Evolutionary conservation across 768 basidiomycete species (phyloP).

Genomic region (Mycena floridula): DNA sequence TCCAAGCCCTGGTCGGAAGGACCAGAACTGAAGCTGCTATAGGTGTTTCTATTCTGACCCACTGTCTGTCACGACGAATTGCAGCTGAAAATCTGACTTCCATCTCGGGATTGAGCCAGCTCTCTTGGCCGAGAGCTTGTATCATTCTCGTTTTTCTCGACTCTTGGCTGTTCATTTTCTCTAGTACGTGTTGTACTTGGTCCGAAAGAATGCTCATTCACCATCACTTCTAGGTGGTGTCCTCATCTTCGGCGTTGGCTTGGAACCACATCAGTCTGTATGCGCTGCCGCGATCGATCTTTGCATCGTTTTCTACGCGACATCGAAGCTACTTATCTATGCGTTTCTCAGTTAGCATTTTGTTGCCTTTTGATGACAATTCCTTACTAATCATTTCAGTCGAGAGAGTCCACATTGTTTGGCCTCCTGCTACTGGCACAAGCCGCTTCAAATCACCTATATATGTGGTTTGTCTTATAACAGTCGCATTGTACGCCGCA

Average conservation of each 20-base stretch:
- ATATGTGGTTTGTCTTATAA: conserved; percentile 32
- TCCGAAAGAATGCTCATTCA: background rate
- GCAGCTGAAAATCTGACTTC: conserved; percentile 22
- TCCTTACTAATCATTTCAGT: conserved; percentile 17
- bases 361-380: conserved; percentile 2
- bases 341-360: conserved; percentile 32
- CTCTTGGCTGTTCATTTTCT: conserved; percentile 38
- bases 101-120: conserved; percentile 18
- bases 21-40: background rate
- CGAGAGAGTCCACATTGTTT: conserved; percentile 42
- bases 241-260: conserved; percentile 38
- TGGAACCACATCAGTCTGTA: conserved; percentile 25
- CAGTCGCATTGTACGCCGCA: conserved; percentile 30
- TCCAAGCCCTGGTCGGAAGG: background rate
- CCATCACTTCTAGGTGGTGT: conserved; percentile 26
- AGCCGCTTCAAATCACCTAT: conserved; percentile 32
- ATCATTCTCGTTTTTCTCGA: conserved; percentile 34
- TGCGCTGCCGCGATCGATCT: conserved; percentile 38
- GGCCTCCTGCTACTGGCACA: conserved; percentile 26
- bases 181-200: conserved; percentile 21
- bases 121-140: conserved; percentile 35
- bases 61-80: conserved; percentile 34
- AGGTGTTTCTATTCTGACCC: conserved; percentile 26
- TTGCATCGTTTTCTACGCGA: conserved; percentile 35
- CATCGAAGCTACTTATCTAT: conserved; percentile 42